Evolutionary conservation across 2,329 filamentous ascomycete genomes (phyloP).

Genomic region (Apiospora sp.): DNA sequence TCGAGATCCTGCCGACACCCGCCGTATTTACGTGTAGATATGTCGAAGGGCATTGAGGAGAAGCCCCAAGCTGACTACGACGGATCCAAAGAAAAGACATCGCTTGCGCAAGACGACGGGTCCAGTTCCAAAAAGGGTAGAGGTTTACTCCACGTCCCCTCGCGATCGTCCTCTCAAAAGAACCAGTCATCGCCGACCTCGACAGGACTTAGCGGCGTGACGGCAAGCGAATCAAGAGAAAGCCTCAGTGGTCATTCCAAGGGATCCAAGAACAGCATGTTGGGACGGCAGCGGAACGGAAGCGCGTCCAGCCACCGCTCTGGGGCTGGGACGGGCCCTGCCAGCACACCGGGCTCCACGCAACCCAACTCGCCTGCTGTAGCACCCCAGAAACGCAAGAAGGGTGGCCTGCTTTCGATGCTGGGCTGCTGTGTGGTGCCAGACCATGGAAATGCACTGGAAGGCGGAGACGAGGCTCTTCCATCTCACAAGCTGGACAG

Average conservation of each 20-base stretch:
- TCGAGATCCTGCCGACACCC: constrained; percentile 6
- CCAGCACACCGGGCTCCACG: constrained; percentile 56
- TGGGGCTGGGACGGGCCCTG: constrained; percentile 60
- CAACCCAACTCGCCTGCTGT: constrained; percentile 60
- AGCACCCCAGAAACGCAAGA: constrained; percentile 57
- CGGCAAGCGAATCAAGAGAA: constrained; percentile 65
- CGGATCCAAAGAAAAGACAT: constrained; percentile 38
- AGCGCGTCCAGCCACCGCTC: constrained; percentile 73
- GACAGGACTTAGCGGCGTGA: constrained; percentile 67
- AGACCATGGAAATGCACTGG: constrained; percentile 63
- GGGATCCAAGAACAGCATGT: constrained; percentile 70
- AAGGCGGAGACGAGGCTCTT: constrained; percentile 62
- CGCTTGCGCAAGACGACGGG: constrained; percentile 34
- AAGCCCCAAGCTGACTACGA: constrained; percentile 38
- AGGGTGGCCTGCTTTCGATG: constrained; percentile 65
- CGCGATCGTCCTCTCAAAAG: constrained; percentile 68
- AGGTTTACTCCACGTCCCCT: constrained; percentile 64
- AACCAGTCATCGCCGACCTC: constrained; percentile 67
- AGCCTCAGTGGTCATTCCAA: constrained; percentile 71
- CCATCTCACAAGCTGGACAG: constrained; percentile 64
- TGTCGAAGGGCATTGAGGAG: constrained; percentile 41
- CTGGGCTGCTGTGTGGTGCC: constrained; percentile 73
- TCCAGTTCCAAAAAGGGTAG: constrained; percentile 46
- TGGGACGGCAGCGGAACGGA: constrained; percentile 69
- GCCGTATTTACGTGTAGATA: constrained; percentile 28